Evolutionary conservation across 768 basidiomycete species (phyloP), one percentile per base, ranked within the genome.

Genomic region (Leccinum obscurum): DNA sequence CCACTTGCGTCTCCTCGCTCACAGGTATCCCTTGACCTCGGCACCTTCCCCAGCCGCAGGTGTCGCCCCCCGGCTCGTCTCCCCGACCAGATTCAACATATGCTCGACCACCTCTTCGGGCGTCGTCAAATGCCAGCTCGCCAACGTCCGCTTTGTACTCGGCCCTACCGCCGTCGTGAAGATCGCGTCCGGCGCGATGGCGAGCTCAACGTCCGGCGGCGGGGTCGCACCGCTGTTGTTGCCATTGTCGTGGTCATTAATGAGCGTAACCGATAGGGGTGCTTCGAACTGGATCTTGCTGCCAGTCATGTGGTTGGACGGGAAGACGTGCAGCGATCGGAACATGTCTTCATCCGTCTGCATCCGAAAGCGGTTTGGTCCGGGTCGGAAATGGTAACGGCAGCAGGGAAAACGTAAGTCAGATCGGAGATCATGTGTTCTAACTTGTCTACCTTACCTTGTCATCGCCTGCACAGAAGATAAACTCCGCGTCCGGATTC

Each of bases 301-400:
- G 52, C 64, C 79, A 30, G 68, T 72, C 1, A 52, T 39, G 11
- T 67, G 41, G 14, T 67, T 41, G 1, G 79, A 66, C 0, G 77
- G 76, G 77, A 90, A 90, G 63, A 88, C 78, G 24, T 85, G 81
- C 1, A 96, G 81, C 0, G 93, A 83, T 64, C 95, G 89, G 90
- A 98, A 98, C 96, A 99, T 99, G 79, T 99, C 96, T 78, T 99
- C 96, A 79, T 98, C 94, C 52, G 95, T 95, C 92, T 90, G 32
- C 17, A 20, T 46, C 20, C n/a, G 8, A 26, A 30, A 50, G 20
- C 22, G 48, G 48, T 13, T 1, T 1, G 24, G 48, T 22, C 22
- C 15, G 15, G 26, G 26, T 26, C 15, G 34, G 28, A 20, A n/a
- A 20, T 5, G 15, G 5, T 2, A 30, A 63, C 54, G 65, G 20